Percentiles rank a stretch among this genome's conserved stretches.
These are phyloP conservation scores for Brachypodium distachyon DNA, from an alignment of 202 grass and related monocot genomes.

Conservation along the genomic window DNA sequence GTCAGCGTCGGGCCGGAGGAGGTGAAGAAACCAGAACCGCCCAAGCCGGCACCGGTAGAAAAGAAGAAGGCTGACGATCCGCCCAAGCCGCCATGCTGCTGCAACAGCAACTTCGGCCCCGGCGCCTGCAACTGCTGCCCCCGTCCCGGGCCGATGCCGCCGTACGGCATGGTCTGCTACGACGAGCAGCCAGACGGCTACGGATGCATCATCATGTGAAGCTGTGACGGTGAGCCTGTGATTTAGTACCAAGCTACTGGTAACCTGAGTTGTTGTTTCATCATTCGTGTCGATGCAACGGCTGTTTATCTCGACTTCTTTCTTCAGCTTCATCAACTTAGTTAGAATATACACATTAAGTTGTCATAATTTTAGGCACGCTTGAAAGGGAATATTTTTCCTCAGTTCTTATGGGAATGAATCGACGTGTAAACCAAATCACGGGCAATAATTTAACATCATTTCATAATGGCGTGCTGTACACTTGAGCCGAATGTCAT, in stretches of 20 bases:
- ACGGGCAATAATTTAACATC: no score
- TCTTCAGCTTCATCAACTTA: neutral
- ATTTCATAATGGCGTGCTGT: no score
- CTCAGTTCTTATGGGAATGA: no score
- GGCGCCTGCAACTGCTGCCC: constrained; percentile 8
- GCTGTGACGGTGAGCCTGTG: no score
- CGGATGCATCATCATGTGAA: constrained; percentile 39
- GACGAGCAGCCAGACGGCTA: neutral
- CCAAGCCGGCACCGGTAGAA: neutral
- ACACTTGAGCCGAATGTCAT: no score
- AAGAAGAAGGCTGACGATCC: neutral
- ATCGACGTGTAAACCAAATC: no score
- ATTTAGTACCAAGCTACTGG: neutral
- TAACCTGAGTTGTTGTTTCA: neutral
- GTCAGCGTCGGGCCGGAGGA: constrained; percentile 48
- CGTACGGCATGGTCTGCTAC: constrained; percentile 21
- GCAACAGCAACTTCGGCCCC: no score
- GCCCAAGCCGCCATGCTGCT: neutral
- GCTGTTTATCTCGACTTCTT: neutral
- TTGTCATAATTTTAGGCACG: no score
- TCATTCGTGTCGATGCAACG: neutral
- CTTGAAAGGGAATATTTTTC: no score
- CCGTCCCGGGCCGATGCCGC: neutral
- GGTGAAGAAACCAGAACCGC: constrained; percentile 23
- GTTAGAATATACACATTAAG: neutral